Evolutionary conservation across 345 rosid genomes (phyloP), one percentile per base, ranked within the genome.

Genomic region (Populus davidiana): DNA sequence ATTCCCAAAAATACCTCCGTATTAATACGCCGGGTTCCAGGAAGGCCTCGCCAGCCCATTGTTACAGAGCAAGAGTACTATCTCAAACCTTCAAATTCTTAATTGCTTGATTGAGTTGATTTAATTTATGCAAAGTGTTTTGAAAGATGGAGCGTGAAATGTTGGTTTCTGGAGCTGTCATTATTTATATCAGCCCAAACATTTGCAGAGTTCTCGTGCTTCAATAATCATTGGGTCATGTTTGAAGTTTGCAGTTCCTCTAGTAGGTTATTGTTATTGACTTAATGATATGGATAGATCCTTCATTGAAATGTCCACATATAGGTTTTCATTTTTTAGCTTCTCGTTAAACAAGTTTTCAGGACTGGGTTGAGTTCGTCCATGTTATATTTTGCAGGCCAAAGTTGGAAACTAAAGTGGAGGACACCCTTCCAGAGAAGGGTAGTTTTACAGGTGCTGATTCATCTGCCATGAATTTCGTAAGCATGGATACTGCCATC

Each of bases 1-100:
- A 91, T 96, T 69, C 99, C 99, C 18, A 96, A 96, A 92, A 91
- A 90, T 86, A 93, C 99, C 44, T 91, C 98, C 83, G 99, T 96
- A 62, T 88, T 96, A 83, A 91, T 96, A 82, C 94, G 98, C 65
- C 96, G 99, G 29, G 98, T 96, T 87, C 99, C 99, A 38, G 99
- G 98, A 85, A 84, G 92, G 73, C 97, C 97, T 84, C 99, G 98
- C 83, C 83, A 90, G 92, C 91, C 98, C 70, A 94, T 96, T 88
- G 93, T 91, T 83, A 87, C 95, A 23, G 80, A 88, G 73, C 91
- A 86, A 88, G 94, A 87, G 99, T 96, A 96, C 85, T 91, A 73
- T 80, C 87, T 87, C 87, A 61, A 81, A 88, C 88, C 89, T 89
- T 88, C 76, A 41, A 63, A 76, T 78, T 77, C 67, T 69, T 76